phyloP scores from a whole-genome alignment of 75 land plant genomes.

The Sequoia sempervirens region DNA sequence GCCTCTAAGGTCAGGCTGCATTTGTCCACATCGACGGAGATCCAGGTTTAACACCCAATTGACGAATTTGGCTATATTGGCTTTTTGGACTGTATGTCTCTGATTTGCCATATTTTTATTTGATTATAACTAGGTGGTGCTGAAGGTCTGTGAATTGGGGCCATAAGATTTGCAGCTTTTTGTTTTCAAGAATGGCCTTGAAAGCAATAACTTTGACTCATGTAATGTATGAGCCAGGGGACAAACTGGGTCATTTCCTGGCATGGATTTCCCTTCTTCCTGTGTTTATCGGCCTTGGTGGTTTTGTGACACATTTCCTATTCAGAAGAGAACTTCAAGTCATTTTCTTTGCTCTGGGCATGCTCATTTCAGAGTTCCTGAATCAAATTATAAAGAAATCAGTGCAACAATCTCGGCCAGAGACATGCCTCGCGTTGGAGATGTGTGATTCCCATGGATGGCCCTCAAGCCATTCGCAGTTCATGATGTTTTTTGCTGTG shows the following conservation, averaged over 20 bases:
- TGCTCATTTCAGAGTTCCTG: constrained; percentile 71
- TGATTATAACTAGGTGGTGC: not conserved
- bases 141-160: not conserved
- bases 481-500: constrained; percentile 90
- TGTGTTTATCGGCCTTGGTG: constrained; percentile 88
- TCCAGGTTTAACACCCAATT: no score
- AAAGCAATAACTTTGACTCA: constrained; percentile 93
- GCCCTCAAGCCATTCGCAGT: constrained; percentile 99
- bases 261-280: constrained; percentile 98
- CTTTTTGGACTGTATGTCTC: not conserved
- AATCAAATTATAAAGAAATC: constrained; percentile 76
- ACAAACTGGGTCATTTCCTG: constrained; percentile 74
- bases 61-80: no score
- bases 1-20: no score
- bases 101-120: not conserved
- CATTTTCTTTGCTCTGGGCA: constrained; percentile 78
- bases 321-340: constrained; percentile 95
- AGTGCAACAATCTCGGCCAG: constrained; percentile 84
- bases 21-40: no score
- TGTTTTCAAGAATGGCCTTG: constrained; percentile 17
- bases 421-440: constrained; percentile 74
- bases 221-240: constrained; percentile 78
- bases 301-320: constrained; percentile 88
- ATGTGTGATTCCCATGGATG: constrained; percentile 97
- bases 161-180: not conserved